Percentiles rank a stretch among this genome's conserved stretches.
Conservation (phyloP, 2,329 filamentous ascomycete species). For the Stagonosporopsis rhizophila region DNA sequence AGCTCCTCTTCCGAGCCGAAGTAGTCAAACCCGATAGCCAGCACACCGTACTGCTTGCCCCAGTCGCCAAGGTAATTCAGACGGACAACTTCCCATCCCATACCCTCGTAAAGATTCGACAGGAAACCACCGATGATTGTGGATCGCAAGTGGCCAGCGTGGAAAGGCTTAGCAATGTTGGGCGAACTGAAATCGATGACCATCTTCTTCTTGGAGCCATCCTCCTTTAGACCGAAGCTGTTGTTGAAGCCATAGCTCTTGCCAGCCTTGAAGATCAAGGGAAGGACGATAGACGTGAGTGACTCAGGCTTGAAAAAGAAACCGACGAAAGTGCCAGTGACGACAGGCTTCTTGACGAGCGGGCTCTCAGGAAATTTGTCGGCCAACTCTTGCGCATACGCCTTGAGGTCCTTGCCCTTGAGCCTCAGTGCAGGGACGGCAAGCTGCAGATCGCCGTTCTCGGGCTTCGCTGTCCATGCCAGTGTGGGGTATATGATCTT, state of each 20-base stretch:
- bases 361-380: conserved; percentile 75
- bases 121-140: conserved; percentile 80
- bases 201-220: conserved; percentile 71
- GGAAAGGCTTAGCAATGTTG: conserved; percentile 85
- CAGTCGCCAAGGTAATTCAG: conserved; percentile 83
- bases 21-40: conserved; percentile 76
- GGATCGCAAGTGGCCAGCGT: conserved; percentile 75
- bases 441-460: conserved; percentile 83
- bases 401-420: conserved; percentile 68
- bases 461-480: conserved; percentile 78
- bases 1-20: conserved; percentile 78
- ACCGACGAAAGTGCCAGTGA: conserved; percentile 73
- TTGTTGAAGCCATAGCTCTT: conserved; percentile 69
- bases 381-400: conserved; percentile 62
- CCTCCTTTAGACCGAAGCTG: conserved; percentile 62
- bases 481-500: conserved; percentile 76
- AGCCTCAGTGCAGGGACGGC: conserved; percentile 81
- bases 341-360: conserved; percentile 72
- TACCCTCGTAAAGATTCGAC: conserved; percentile 70
- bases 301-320: conserved; percentile 81
- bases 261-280: conserved; percentile 70
- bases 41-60: conserved; percentile 76
- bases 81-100: conserved; percentile 73
- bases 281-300: conserved; percentile 71
- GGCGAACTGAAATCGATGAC: conserved; percentile 85